phyloP scores from a whole-genome alignment of 306 rosid genomes.

The Hippophae rhamnoides region DNA sequence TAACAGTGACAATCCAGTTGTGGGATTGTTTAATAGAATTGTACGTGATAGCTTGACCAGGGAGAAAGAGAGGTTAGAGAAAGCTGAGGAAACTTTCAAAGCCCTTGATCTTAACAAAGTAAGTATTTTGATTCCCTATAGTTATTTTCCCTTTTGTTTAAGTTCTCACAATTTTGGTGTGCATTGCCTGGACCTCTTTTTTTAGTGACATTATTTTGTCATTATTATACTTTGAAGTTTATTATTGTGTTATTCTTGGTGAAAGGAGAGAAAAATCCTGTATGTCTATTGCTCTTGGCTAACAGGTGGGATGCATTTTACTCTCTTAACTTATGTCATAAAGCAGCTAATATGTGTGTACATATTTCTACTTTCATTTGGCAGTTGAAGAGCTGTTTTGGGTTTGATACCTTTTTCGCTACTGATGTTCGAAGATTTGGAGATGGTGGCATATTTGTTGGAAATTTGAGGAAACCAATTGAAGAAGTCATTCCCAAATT shows the following conservation, averaged over 20 bases:
- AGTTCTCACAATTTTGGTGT: not conserved
- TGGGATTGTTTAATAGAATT: constrained; percentile 28
- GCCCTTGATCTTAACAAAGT: constrained; percentile 87
- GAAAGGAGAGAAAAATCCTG: not conserved
- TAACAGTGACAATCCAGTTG: constrained; percentile 36
- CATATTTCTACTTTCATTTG: constrained; percentile 10
- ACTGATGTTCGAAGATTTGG: constrained; percentile 93
- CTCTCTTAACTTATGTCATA: not conserved
- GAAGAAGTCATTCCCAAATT: constrained; percentile 79
- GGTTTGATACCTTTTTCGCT: constrained; percentile 77
- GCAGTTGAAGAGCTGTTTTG: constrained; percentile 80
- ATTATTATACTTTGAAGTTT: too few species aligned
- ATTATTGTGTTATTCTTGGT: too few species aligned
- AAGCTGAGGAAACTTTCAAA: constrained; percentile 57
- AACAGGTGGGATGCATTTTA: not conserved
- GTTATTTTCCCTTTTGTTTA: not conserved
- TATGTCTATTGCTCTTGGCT: not conserved
- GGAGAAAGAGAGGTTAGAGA: constrained; percentile 60
- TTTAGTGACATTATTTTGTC: too few species aligned
- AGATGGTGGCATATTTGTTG: constrained; percentile 88
- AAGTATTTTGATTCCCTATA: not conserved
- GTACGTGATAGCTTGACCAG: constrained; percentile 37
- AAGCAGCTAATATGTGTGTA: constrained; percentile 3
- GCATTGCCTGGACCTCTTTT: too few species aligned
- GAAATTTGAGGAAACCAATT: constrained; percentile 81